Base-by-base conservation (phyloP, 2,329 filamentous ascomycete genomes). In the Phaeomoniella chlamydospora region DNA sequence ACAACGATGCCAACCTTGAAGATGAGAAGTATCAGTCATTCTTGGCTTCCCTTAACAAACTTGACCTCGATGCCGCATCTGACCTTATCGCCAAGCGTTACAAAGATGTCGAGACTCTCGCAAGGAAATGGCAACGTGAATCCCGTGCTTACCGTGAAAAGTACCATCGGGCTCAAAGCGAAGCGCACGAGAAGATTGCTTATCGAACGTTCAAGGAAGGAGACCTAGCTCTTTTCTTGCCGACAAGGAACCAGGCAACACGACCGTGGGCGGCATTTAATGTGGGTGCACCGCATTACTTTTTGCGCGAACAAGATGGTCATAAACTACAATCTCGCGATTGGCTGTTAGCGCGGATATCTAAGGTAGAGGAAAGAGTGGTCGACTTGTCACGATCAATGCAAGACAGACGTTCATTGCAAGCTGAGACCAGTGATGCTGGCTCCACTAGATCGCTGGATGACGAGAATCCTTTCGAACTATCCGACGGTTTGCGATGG, bases 251-350 rank as follows among this genome's bases (percentile, higher is more conserved):
- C 53, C 87, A 96, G 58, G 83, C 82, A 26, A 90, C 86, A 3
- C 81, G 88, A 12, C 88, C 90, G 1, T 98, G 90, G 90, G 90
- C 90, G 4, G 90, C 90, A 1, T 98, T 98, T 69, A 98, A 98
- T 49, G 83, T 98, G 18, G 88, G 87, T 1, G 93, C 88, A 41
- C 90, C 90, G 5, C 90, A 98, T 55, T 96, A 90, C 61, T 98
- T 98, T 62, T 68, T 98, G 2, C 81, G 86, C 22, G 90, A 98
- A 56, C 82, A 92, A 54, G 88, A 96, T 48, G 71, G 70, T 1
- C 92, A 98, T 57, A 79, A 84, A 41, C 65, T 98, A 4, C 75
- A 79, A 18, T 78, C 77, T 33, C 74, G 88, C 22, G 90, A 98
- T 53, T 98, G 90, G 86, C 74, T 98, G n/a, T 78, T 98, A 5